A percentile compares a stretch with the other conserved stretches of the same genome.
These are phyloP conservation scores for Malania oleifera DNA, from an alignment of 164 flowering plant species.

Conservation along the genomic window DNA sequence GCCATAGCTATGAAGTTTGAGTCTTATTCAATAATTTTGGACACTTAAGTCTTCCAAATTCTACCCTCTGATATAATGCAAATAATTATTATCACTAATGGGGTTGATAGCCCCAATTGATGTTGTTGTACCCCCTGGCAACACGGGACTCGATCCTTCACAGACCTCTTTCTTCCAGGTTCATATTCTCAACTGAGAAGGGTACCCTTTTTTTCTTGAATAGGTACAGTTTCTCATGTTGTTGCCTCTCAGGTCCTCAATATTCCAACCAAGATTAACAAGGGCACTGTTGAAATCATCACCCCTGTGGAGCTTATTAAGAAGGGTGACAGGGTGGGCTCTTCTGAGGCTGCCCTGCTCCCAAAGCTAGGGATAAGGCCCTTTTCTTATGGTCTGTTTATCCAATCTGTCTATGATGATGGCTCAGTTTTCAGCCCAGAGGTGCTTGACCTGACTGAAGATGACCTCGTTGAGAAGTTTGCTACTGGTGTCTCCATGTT, in stretches of 20 bases:
- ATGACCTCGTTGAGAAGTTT: conserved; percentile 51
- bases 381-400: conserved; percentile 57
- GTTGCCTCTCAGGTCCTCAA: conserved; percentile 39
- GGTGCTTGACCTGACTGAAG: conserved; percentile 59
- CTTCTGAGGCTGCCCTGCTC: conserved; percentile 62
- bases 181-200: background rate
- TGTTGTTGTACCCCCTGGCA: conserved; percentile 65
- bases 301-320: conserved; percentile 63
- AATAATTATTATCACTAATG: too few species aligned
- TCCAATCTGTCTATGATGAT: conserved; percentile 45
- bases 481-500: conserved; percentile 50
- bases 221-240: background rate
- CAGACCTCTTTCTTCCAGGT: conserved; percentile 77
- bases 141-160: conserved; percentile 69
- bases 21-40: too few species aligned
- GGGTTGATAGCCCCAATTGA: conserved; percentile 65
- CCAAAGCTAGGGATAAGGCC: conserved; percentile 64
- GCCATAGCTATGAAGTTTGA: too few species aligned
- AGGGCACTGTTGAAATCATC: conserved; percentile 70
- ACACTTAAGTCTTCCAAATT: too few species aligned
- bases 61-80: too few species aligned
- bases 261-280: conserved; percentile 70
- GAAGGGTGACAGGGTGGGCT: conserved; percentile 72
- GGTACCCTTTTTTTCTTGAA: background rate
- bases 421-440: conserved; percentile 67